These are phyloP conservation scores for Globisporangium cystogenes DNA, from an alignment of 352 stramenopile species.

Conservation along the genomic window DNA sequence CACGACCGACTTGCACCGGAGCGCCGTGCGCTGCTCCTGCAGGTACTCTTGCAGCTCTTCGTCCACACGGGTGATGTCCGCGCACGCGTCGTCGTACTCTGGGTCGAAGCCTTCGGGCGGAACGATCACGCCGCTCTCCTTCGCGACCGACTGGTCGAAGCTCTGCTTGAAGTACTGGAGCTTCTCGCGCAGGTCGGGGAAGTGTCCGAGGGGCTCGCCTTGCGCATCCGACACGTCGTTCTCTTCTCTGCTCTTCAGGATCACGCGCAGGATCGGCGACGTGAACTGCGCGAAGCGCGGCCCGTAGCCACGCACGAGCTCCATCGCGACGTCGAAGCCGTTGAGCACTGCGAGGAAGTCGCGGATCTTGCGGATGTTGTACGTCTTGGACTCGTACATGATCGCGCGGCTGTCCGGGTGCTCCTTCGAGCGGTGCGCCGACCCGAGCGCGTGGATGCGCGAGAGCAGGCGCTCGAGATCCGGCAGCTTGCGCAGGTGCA, in stretches of 20 bases:
- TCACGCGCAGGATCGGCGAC: conserved; percentile 45
- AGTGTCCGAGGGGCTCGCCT: conserved; percentile 39
- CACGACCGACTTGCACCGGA: conserved; percentile 83
- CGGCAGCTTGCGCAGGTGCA: conserved; percentile 87
- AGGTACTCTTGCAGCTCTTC: conserved; percentile 91
- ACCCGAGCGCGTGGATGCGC: conserved; percentile 95
- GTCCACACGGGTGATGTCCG: conserved; percentile 84
- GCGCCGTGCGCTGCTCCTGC: conserved; percentile 50
- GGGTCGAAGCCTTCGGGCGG: conserved; percentile 92
- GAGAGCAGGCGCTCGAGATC: conserved; percentile 97
- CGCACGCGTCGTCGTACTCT: conserved; percentile 91
- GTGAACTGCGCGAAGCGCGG: conserved; percentile 52
- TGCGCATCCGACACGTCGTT: background rate
- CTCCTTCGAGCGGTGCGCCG: conserved; percentile 63
- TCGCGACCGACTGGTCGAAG: conserved; percentile 94
- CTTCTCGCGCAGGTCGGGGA: conserved; percentile 88
- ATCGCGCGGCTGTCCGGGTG: conserved; percentile 96
- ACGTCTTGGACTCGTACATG: conserved; percentile 96
- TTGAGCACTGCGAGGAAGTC: conserved; percentile 89
- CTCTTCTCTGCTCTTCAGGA: conserved; percentile 33
- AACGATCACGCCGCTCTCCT: conserved; percentile 90
- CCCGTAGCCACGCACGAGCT: conserved; percentile 81
- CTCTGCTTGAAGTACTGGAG: conserved; percentile 95
- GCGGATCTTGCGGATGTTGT: conserved; percentile 97
- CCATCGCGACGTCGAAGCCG: conserved; percentile 81